Evolutionary conservation across 2,329 filamentous ascomycete genomes (phyloP).

Genomic region (Sclerotiophoma versabilis): DNA sequence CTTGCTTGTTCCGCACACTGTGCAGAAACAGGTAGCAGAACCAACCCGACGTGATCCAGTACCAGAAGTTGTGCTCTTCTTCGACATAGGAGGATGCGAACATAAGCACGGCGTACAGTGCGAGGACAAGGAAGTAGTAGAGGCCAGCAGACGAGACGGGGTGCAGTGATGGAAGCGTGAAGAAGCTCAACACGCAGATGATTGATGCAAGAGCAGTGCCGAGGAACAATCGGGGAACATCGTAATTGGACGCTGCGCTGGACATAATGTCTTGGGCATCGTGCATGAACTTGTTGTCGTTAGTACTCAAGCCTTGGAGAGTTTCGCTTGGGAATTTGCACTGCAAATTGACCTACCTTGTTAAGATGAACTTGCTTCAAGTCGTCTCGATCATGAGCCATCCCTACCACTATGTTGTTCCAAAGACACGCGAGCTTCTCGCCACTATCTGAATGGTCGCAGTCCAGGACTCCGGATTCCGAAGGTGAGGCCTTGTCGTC

Average conservation of each 20-base stretch:
- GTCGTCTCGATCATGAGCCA: conserved; percentile 12
- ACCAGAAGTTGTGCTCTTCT: conserved; percentile 99
- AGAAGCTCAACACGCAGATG: conserved; percentile 51
- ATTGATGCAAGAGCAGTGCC: conserved; percentile 56
- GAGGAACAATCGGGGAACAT: conserved; percentile 67
- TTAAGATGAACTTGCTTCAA: conserved; percentile 48
- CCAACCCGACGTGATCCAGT: conserved; percentile 83
- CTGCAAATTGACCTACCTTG: conserved; percentile 41
- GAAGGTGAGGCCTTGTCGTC: conserved; percentile 31
- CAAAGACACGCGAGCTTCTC: conserved; percentile 71
- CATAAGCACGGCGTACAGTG: conserved; percentile 83
- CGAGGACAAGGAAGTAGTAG: conserved; percentile 46
- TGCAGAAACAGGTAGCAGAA: conserved; percentile 57
- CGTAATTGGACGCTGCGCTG: conserved; percentile 90
- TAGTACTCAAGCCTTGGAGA: not conserved
- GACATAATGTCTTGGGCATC: conserved; percentile 82
- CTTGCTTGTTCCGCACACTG: conserved; percentile 41
- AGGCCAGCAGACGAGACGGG: conserved; percentile 60
- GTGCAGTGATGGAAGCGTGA: conserved; percentile 44
- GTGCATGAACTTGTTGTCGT: conserved; percentile 64
- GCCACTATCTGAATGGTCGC: conserved; percentile 22
- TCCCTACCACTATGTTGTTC: conserved; percentile 51
- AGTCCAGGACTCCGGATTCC: not conserved
- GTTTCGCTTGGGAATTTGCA: not conserved
- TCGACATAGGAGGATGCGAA: conserved; percentile 98